Conservation (phyloP, 139 green algal genomes). For the Limnomonas spitsbergensis region DNA sequence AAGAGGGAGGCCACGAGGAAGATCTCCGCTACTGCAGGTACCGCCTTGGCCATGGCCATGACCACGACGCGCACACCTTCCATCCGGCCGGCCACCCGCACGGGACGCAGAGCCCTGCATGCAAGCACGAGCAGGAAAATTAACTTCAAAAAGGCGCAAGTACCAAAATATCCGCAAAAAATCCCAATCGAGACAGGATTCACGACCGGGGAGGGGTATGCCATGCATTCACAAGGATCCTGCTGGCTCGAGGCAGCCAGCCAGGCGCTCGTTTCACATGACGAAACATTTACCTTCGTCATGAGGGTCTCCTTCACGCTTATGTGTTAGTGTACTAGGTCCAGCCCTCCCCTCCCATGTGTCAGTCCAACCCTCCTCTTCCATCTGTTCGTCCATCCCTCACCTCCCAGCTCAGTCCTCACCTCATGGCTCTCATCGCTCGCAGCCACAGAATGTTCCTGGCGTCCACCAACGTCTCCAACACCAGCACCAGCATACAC, state of each 20-base stretch:
- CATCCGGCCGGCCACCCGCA: conserved; percentile 45
- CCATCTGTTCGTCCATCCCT: too few species aligned
- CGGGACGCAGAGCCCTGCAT: conserved; percentile 47
- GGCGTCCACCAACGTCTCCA: conserved; percentile 7
- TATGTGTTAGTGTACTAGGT: too few species aligned
- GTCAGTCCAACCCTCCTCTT: too few species aligned
- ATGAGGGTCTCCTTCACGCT: too few species aligned
- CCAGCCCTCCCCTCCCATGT: too few species aligned
- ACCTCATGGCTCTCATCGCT: conserved; percentile 45
- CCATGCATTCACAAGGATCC: too few species aligned
- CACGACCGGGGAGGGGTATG: background rate
- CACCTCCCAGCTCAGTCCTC: background rate
- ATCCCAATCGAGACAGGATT: background rate
- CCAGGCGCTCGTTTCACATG: too few species aligned
- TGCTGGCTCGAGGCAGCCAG: too few species aligned
- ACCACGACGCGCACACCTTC: conserved; percentile 54
- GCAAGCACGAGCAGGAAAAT: background rate
- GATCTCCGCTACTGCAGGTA: conserved; percentile 63
- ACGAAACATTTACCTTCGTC: too few species aligned
- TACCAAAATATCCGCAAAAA: background rate
- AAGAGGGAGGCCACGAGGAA: conserved; percentile 63
- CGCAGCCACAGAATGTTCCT: conserved; percentile 36
- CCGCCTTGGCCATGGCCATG: conserved; percentile 50
- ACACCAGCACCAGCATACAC: conserved; percentile 19
- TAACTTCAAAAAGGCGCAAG: background rate